These are phyloP conservation scores for Xylariomycetidae sp. DNA, from an alignment of 2,329 filamentous ascomycete genomes.

Conservation along the genomic window DNA sequence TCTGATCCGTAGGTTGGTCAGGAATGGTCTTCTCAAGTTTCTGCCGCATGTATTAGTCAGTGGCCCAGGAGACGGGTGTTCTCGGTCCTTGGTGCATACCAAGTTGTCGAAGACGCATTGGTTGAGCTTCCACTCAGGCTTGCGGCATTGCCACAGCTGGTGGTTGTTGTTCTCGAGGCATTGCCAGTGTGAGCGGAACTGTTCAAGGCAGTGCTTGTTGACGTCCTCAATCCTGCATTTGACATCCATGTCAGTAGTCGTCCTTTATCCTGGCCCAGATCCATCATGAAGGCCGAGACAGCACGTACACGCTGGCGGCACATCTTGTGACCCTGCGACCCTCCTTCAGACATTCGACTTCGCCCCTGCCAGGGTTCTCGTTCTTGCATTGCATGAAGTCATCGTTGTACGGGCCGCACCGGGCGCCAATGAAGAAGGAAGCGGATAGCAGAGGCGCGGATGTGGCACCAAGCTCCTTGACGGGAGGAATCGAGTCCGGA, in stretches of 20 bases:
- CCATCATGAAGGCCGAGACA: no score
- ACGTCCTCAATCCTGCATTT: constrained; percentile 75
- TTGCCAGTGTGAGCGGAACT: constrained; percentile 92
- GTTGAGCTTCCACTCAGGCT: constrained; percentile 83
- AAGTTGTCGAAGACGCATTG: constrained; percentile 93
- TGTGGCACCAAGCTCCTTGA: constrained; percentile 87
- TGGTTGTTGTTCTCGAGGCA: constrained; percentile 98
- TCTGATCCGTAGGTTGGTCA: constrained; percentile 61
- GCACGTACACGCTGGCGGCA: constrained; percentile 85
- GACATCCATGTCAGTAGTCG: constrained; percentile 3
- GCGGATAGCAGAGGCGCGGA: constrained; percentile 90
- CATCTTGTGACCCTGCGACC: constrained; percentile 94
- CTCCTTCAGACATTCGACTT: constrained; percentile 93
- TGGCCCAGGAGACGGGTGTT: not conserved
- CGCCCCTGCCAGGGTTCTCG: constrained; percentile 82
- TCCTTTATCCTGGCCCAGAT: no score
- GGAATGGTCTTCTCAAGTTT: constrained; percentile 78
- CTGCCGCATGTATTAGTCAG: constrained; percentile 36
- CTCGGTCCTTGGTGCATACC: constrained; percentile 52
- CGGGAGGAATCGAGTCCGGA: constrained; percentile 83
- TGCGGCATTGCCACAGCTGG: constrained; percentile 91
- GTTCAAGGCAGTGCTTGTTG: constrained; percentile 85
- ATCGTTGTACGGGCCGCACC: constrained; percentile 94
- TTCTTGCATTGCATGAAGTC: constrained; percentile 99
- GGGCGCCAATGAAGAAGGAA: constrained; percentile 92